Evolutionary conservation across 208 protist species (phyloP).

Genomic region (Strigomonas culicis): DNA sequence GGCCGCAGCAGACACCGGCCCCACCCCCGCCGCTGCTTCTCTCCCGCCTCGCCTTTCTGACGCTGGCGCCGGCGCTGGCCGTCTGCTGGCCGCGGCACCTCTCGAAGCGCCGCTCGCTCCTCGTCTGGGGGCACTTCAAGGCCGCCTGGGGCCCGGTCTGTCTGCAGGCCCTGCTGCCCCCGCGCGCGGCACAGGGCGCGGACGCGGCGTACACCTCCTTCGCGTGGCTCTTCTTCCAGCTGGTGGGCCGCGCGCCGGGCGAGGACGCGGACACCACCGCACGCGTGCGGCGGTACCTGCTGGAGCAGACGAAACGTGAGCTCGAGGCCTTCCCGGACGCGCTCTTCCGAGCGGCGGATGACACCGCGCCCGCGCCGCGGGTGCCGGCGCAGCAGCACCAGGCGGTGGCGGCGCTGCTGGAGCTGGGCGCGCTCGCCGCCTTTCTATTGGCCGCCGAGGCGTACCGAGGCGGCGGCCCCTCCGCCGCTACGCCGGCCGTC

Average conservation of each 20-base stretch:
- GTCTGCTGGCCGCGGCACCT: background rate
- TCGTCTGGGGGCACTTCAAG: background rate
- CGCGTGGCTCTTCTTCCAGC: background rate
- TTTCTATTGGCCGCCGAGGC: background rate
- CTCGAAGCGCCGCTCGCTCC: background rate
- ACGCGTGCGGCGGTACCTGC: background rate
- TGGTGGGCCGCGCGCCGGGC: background rate
- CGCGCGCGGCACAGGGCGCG: background rate
- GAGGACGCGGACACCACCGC: no score
- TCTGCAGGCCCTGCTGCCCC: background rate
- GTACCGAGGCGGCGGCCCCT: background rate
- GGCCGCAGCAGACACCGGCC: no score
- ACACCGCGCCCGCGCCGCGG: background rate
- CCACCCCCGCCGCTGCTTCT: background rate
- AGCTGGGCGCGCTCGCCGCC: background rate
- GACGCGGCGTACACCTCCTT: background rate
- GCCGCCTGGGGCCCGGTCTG: background rate
- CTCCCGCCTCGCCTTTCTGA: background rate
- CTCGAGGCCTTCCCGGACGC: background rate
- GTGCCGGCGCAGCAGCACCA: background rate
- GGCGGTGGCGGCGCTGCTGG: conserved; percentile 1
- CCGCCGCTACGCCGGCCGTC: background rate
- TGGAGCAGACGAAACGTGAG: background rate
- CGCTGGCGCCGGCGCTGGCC: background rate
- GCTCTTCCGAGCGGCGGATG: background rate